Conservation (phyloP, 768 basidiomycete genomes). For the Lactarius pseudohatsudake region DNA sequence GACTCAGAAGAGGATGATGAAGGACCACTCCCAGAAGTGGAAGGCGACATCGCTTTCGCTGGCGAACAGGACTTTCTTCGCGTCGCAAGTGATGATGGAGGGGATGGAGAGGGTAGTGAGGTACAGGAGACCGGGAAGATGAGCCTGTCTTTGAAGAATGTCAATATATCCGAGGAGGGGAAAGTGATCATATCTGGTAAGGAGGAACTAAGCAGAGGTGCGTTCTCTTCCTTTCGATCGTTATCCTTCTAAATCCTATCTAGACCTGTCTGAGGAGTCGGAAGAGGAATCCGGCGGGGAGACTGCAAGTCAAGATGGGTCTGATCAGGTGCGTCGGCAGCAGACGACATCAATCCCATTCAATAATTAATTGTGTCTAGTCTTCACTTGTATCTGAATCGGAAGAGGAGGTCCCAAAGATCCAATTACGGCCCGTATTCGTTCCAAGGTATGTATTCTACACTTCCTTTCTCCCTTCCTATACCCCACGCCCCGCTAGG, state of each 20-base stretch:
- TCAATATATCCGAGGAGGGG: constrained; percentile 77
- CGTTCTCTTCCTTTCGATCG: constrained; percentile 35
- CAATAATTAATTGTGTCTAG: constrained; percentile 60
- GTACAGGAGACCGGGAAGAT: constrained; percentile 42
- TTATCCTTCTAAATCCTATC: constrained; percentile 26
- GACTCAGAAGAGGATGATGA: constrained; percentile 51
- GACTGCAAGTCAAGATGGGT: constrained; percentile 38
- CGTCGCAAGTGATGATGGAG: constrained; percentile 47
- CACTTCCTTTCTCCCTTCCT: neutral
- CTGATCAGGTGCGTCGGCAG: constrained; percentile 46
- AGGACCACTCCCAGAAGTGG: constrained; percentile 41
- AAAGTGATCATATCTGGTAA: constrained; percentile 78
- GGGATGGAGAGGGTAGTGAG: constrained; percentile 37
- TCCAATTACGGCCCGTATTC: constrained; percentile 89
- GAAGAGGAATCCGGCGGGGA: constrained; percentile 49
- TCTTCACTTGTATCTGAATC: constrained; percentile 46
- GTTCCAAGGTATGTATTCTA: constrained; percentile 77
- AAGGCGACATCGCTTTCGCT: constrained; percentile 57
- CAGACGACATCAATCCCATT: constrained; percentile 21
- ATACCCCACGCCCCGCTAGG: neutral
- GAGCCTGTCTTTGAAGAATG: constrained; percentile 74
- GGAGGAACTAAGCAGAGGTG: constrained; percentile 64
- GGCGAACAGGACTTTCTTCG: constrained; percentile 53
- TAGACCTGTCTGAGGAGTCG: constrained; percentile 38
- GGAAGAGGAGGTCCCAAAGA: constrained; percentile 73